Base-by-base conservation (phyloP, 2,329 filamentous ascomycete genomes). In the Xenoacremonium recifei region DNA sequence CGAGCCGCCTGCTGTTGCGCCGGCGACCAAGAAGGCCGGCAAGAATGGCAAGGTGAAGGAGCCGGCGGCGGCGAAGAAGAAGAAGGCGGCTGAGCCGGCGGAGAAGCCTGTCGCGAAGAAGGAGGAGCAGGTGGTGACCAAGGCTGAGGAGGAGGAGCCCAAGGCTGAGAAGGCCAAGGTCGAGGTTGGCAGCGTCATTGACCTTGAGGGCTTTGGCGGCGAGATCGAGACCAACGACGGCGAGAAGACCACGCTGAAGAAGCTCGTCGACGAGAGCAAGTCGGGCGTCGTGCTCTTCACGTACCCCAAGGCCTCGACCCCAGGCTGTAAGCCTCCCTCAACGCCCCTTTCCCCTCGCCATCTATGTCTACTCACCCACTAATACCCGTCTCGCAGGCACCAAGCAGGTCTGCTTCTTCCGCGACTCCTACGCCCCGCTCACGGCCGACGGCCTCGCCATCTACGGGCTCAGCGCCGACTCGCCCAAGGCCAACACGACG, bases 251-350 rank as follows among this genome's bases (percentile, higher is more conserved):
- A 89, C 82, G 2, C 72, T 99, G 45, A 85, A 89, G 70, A 75
- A 82, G 55, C 81, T 99, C 18, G 78, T 96, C 36, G 85, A 89
- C 38, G 79, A 86, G 61, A 95, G 90, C 77, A 84, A 88, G 69
- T 76, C 79, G 25, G 93, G 92, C 19, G 86, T 97, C 32, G 89
- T 96, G 23, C 72, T 97, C 21, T 96, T 99, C 67, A 96, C 91
- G 21, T 97, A 97, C 63, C 93, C 93, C 45, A 95, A 87, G 70
- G 93, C 93, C 11, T 93, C 87, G 20, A 99, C 93, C 17, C 89
- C 89, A 27, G 92, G 92, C 49, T 97, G 92, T 96, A 82, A 80
- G 89, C 64, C 34, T 21, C 17, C 13, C 15, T n/a, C 11, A 15
- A 21, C 16, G 6, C 18, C 29, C 32, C 9, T 29, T 31, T 17